These are phyloP conservation scores for Lignosus rhinocerotis DNA, from an alignment of 1,284 basidiomycete species.

Conservation along the genomic window DNA sequence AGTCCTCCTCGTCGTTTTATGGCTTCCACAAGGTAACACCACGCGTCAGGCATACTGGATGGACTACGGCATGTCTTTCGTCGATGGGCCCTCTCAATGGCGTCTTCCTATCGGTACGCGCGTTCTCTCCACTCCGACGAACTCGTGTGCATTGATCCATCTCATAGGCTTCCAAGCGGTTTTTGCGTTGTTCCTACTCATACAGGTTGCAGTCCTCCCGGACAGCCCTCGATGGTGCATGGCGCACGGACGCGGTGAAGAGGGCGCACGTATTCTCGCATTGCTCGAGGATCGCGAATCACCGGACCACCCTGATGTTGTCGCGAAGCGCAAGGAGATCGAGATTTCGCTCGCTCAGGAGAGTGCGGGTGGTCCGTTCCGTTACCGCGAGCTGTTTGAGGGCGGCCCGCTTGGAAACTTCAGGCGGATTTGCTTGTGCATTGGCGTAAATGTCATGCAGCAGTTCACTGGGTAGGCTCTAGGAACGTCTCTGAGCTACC, in stretches of 20 bases:
- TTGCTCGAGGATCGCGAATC: conserved; percentile 40
- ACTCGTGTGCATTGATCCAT: not conserved
- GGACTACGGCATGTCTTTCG: conserved; percentile 45
- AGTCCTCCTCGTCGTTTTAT: not conserved
- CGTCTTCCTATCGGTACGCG: conserved; percentile 39
- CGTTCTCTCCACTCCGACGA: not conserved
- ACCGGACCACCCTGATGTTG: conserved; percentile 36
- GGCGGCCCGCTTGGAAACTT: conserved; percentile 45
- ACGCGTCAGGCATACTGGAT: conserved; percentile 43
- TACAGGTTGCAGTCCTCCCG: conserved; percentile 40
- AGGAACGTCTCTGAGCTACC: not conserved
- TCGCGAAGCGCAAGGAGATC: conserved; percentile 39
- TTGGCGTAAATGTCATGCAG: conserved; percentile 44
- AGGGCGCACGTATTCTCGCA: conserved; percentile 41
- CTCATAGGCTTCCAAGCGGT: conserved; percentile 40
- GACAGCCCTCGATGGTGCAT: conserved; percentile 48
- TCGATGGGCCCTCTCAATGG: conserved; percentile 40
- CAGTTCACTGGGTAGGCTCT: conserved; percentile 41
- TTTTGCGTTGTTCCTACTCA: conserved; percentile 41
- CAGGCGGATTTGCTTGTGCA: conserved; percentile 40
- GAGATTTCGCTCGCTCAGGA: conserved; percentile 40
- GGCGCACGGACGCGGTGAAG: conserved; percentile 38
- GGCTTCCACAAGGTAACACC: not conserved
- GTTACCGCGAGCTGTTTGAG: conserved; percentile 37
- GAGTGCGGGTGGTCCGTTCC: conserved; percentile 38